Evolutionary conservation across 345 rosid genomes (phyloP).

Genomic region (Eucalyptus urophylla): DNA sequence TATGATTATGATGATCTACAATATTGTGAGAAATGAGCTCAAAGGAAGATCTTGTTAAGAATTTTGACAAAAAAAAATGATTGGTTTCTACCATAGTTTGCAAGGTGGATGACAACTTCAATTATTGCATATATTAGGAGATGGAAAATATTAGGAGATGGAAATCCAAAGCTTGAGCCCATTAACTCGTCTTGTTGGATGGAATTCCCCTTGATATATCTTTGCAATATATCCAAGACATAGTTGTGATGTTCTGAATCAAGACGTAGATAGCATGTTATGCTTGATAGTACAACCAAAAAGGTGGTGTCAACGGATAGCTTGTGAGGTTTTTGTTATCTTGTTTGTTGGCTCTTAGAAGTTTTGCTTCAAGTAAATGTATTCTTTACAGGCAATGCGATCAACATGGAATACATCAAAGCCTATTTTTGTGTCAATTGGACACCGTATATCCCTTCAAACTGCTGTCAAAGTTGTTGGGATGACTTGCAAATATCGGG

Average conservation of each 20-base stretch:
- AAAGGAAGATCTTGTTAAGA: not conserved
- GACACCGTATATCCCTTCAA: constrained; percentile 70
- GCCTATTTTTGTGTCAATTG: constrained; percentile 74
- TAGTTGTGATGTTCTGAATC: not conserved
- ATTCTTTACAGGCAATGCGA: constrained; percentile 45
- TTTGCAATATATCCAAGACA: not conserved
- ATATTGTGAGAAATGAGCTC: not conserved
- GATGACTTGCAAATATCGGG: constrained; percentile 67
- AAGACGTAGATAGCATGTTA: not conserved
- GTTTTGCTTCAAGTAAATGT: not conserved
- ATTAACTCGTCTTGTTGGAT: not conserved
- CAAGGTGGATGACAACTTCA: not conserved
- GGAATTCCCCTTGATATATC: not conserved
- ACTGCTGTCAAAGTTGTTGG: constrained; percentile 46
- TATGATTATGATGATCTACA: not conserved
- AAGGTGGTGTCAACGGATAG: not conserved
- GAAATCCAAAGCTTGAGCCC: not conserved
- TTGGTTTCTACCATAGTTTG: not conserved
- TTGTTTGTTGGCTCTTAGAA: not conserved
- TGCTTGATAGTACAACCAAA: not conserved
- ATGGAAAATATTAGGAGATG: not conserved
- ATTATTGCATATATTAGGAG: not conserved
- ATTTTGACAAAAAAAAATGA: not conserved
- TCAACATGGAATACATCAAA: constrained; percentile 38
- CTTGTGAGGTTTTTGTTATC: not conserved